Evolutionary conservation across 352 stramenopile genomes (phyloP).

Genomic region (Elongisporangium undulatum): DNA sequence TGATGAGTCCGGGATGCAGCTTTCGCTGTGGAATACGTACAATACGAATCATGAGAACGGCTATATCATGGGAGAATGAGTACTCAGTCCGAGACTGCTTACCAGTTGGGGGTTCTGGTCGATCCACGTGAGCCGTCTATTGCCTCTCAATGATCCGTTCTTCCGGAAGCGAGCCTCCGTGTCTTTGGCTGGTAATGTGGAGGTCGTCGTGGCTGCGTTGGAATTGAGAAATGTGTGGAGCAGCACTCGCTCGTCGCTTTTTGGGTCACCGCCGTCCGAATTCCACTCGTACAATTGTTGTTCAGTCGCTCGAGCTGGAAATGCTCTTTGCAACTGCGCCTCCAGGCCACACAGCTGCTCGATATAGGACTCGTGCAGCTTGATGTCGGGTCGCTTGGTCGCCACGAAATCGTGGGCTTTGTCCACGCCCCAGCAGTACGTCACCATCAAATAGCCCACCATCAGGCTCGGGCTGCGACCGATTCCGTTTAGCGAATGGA

Average conservation of each 20-base stretch:
- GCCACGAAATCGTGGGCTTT: conserved; percentile 90
- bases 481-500: conserved; percentile 83
- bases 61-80: background rate
- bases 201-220: conserved; percentile 1
- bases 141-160: background rate
- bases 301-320: conserved; percentile 34
- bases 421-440: conserved; percentile 90
- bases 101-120: conserved; percentile 66
- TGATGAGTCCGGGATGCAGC: conserved; percentile 40
- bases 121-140: conserved; percentile 59
- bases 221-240: conserved; percentile 79
- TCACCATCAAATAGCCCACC: conserved; percentile 90
- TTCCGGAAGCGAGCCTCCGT: background rate
- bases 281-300: conserved; percentile 76
- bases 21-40: conserved; percentile 33
- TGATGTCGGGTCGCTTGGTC: conserved; percentile 85
- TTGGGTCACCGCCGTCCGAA: conserved; percentile 27
- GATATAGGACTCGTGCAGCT: conserved; percentile 70
- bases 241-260: conserved; percentile 67
- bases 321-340: conserved; percentile 50
- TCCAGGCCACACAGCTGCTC: conserved; percentile 71
- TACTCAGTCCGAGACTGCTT: background rate
- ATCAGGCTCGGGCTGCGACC: conserved; percentile 82
- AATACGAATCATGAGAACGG: conserved; percentile 3
- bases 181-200: background rate